Conservation (phyloP, 768 basidiomycete species). For the Panellus pusillus region DNA sequence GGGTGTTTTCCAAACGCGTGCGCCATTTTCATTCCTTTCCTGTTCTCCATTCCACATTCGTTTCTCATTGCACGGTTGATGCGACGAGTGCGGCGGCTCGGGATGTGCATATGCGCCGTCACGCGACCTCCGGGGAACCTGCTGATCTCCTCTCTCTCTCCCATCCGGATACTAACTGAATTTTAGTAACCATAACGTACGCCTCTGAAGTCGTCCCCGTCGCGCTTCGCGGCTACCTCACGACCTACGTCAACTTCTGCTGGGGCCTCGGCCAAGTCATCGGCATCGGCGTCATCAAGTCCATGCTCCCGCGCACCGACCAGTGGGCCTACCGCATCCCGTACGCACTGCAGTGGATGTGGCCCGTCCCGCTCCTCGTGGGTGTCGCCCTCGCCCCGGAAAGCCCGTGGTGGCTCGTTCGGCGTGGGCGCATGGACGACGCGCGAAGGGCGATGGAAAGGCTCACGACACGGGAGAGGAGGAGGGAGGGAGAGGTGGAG, state of each 20-base stretch:
- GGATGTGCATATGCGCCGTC: too few relatives aligned
- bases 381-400: constrained; percentile 33
- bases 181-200: constrained; percentile 22
- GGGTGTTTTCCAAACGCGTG: constrained; percentile 23
- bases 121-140: too few relatives aligned
- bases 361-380: constrained; percentile 29
- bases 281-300: constrained; percentile 24
- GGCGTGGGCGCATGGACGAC: constrained; percentile 27
- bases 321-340: constrained; percentile 23
- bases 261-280: constrained; percentile 23
- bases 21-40: not conserved
- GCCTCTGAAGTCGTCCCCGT: constrained; percentile 24
- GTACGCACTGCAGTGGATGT: constrained; percentile 33
- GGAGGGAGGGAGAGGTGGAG: constrained; percentile 27
- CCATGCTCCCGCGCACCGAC: constrained; percentile 19
- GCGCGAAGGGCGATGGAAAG: constrained; percentile 22
- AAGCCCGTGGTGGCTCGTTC: constrained; percentile 35
- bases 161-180: not conserved
- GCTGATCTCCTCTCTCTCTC: not conserved
- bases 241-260: constrained; percentile 26
- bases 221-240: constrained; percentile 23
- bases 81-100: too few relatives aligned
- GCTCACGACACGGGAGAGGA: constrained; percentile 21
- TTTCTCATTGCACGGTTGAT: too few relatives aligned
- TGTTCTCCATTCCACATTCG: too few relatives aligned